Evolutionary conservation across 2,329 filamentous ascomycete genomes (phyloP).

Genomic region (Colletotrichum sp.): DNA sequence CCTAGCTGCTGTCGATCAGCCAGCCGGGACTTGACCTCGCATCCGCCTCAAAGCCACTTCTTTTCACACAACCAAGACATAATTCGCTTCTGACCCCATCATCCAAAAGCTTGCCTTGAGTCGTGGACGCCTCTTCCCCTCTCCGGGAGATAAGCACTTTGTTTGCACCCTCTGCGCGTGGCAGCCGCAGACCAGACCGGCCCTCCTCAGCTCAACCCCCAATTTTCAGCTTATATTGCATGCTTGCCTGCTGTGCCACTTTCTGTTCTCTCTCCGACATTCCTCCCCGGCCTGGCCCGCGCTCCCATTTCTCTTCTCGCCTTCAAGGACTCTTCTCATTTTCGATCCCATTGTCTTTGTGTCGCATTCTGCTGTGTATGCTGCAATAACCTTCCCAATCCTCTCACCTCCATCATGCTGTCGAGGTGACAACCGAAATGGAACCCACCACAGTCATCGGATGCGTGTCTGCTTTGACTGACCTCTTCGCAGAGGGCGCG

Average conservation of each 20-base stretch:
- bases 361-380: background rate
- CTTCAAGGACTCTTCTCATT: background rate
- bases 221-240: background rate
- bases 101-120: background rate
- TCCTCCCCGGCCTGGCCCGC: background rate
- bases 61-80: background rate
- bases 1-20: background rate
- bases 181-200: background rate
- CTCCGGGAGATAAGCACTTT: background rate
- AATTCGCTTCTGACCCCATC: background rate
- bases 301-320: background rate
- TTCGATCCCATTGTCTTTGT: background rate
- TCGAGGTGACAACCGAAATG: slow-evolving; percentile 13
- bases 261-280: background rate
- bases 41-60: background rate
- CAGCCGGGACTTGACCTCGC: background rate
- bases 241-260: background rate
- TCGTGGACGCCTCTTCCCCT: background rate
- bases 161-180: background rate
- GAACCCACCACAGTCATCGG: slow-evolving; percentile 25
- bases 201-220: background rate
- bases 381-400: background rate
- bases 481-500: slow-evolving; percentile 19
- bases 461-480: slow-evolving; percentile 21
- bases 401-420: background rate